These are phyloP conservation scores for Tolypocladium cylindrosporum DNA, from an alignment of 2,329 filamentous ascomycete species.

Conservation along the genomic window DNA sequence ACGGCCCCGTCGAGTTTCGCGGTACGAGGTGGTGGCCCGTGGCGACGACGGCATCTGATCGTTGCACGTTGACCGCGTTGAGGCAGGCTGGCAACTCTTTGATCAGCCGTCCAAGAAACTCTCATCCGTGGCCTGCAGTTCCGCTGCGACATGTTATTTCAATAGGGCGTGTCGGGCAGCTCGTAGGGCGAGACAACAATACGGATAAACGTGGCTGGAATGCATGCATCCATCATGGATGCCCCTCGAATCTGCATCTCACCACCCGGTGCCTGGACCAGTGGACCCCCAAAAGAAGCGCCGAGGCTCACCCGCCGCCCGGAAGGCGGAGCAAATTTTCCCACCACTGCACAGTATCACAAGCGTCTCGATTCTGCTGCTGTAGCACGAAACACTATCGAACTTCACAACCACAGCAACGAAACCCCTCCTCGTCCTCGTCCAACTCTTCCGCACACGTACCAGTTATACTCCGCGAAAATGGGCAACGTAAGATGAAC, in stretches of 20 bases:
- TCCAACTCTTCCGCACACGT: neutral
- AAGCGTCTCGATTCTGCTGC: neutral
- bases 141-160: neutral
- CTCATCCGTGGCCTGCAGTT: neutral
- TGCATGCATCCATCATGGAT: neutral
- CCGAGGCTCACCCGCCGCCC: neutral
- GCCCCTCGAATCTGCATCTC: neutral
- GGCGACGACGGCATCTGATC: neutral
- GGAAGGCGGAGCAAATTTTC: slow-evolving; percentile 7
- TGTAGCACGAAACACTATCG: neutral
- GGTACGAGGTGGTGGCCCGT: neutral
- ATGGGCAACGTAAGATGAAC: slow-evolving; percentile 25
- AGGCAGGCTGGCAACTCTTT: neutral
- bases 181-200: neutral
- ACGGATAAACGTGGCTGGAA: neutral
- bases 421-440: neutral
- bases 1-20: neutral
- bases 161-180: neutral
- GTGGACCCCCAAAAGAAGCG: neutral
- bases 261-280: neutral
- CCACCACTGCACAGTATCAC: neutral
- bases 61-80: neutral
- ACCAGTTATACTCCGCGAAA: neutral
- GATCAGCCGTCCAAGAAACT: neutral
- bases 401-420: neutral